Evolutionary conservation across 352 stramenopile genomes (phyloP).

Genomic region (Pythium myriotylum): DNA sequence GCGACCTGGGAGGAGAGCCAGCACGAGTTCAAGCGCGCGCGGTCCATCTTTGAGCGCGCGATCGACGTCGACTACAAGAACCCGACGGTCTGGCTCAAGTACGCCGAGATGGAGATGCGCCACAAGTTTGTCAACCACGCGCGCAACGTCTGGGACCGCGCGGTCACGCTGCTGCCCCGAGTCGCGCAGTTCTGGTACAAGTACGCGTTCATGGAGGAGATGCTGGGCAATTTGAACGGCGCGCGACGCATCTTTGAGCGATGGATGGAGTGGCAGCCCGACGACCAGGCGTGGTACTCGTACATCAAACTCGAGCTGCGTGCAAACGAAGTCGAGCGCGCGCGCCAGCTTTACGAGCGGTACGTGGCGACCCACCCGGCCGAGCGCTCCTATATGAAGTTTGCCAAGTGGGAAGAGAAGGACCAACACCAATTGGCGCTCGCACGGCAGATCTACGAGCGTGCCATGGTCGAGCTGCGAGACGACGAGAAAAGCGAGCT

Average conservation of each 20-base stretch:
- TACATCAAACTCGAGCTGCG: slow-evolving; percentile 99
- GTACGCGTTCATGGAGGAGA: slow-evolving; percentile 99
- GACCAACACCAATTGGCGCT: slow-evolving; percentile 92
- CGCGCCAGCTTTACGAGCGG: slow-evolving; percentile 92
- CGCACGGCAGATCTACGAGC: slow-evolving; percentile 95
- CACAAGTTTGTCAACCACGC: slow-evolving; percentile 99
- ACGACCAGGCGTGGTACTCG: slow-evolving; percentile 97
- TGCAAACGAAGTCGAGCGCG: slow-evolving; percentile 82
- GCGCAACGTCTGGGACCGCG: slow-evolving; percentile 95
- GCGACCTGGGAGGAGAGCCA: slow-evolving; percentile 98
- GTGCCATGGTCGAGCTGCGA: slow-evolving; percentile 91
- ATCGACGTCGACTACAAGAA: slow-evolving; percentile 98
- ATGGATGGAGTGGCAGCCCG: slow-evolving; percentile 97
- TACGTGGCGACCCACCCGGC: slow-evolving; percentile 93
- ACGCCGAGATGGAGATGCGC: slow-evolving; percentile 99
- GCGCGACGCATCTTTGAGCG: slow-evolving; percentile 97
- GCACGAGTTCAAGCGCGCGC: slow-evolving; percentile 96
- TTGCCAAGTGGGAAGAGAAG: slow-evolving; percentile 98
- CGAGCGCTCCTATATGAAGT: slow-evolving; percentile 96
- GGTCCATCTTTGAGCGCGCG: slow-evolving; percentile 97
- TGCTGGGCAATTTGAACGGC: slow-evolving; percentile 95
- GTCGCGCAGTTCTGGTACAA: slow-evolving; percentile 99
- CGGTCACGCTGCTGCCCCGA: slow-evolving; percentile 94
- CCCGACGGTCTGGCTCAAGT: slow-evolving; percentile 96
- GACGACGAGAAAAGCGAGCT: slow-evolving; percentile 80